Base-by-base conservation (phyloP, 2,329 filamentous ascomycete species). In the Microsporum canis region DNA sequence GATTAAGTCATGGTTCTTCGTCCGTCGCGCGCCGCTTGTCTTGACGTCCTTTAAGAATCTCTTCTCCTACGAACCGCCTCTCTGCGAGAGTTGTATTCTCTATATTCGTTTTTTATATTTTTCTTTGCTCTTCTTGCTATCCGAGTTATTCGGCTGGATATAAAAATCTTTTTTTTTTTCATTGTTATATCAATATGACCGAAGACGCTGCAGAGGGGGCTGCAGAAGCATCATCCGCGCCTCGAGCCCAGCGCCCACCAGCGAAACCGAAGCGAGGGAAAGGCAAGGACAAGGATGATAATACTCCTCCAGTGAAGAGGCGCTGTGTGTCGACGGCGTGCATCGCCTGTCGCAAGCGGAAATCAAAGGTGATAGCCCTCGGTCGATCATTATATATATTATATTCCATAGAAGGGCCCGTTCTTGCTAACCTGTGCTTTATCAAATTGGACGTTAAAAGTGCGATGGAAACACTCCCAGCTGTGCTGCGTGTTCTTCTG, bases 401-500 rank as follows among this genome's bases (percentile, higher is more conserved):
- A 23, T 12, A 41, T 31, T n/a, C 39, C 61, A 57, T 59, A 55
- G 58, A 58, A 12, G 33, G 29, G 3, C n/a, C 10, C n/a, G n/a
- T n/a, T 56, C n/a, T 23, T 43, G 55, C 38, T 36, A n/a, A 14
- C 57, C 12, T 7, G 39, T n/a, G 47, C 31, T 23, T 33, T 31
- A 51, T 53, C 17, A 3, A 58, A 57, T 34, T 39, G 57, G 39
- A 29, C 53, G 45, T 39, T 59, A 55, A 59, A 47, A 82, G 81
- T 97, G 92, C 73, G 92, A 97, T 74, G 92, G 92, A 63, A 91
- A 91, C 61, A 80, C 88, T 3, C 92, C 92, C 4, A 91, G 89
- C 68, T 97, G 94, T 72, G 92, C 92, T 5, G 92, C 94, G n/a
- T 99, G 94, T 75, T 85, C 89, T 64, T 95, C 91, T 67, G 92